Evolutionary conservation across 2,329 filamentous ascomycete genomes (phyloP), one percentile per base, ranked within the genome.

Genomic region (Rutstroemia sp.): DNA sequence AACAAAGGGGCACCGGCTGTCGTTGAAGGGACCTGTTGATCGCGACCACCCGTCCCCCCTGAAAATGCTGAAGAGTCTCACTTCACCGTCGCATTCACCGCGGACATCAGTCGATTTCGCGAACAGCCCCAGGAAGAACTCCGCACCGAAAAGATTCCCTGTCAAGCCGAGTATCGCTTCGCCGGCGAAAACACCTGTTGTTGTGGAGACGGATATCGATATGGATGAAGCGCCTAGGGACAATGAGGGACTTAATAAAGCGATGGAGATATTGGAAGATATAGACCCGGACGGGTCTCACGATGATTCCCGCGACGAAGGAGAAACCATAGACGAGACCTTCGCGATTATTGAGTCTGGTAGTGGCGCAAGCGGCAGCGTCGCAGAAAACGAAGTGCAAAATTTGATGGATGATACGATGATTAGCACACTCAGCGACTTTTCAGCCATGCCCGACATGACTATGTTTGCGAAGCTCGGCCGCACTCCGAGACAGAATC

Each of bases 401-500:
- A 53, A 41, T 19, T 67, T 66, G 37, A 72, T 75, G 39, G 66
- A 69, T 37, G 70, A 72, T 50, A 70, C 68, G 25, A 70, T 69
- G 60, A 59, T 65, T 47, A 69, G 67, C 61, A 67, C 69, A 23
- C 70, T 95, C 69, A 96, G 90, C 75, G 84, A 81, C 12, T 96
- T 96, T 72, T 96, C 92, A 1, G 90, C 90, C 8, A 83, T 96
- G 54, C 90, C 90, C 5, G 90, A 92, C 65, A 83, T 94, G 82
- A 94, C 90, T 19, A 85, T 86, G 66, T 90, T 95, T 66, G 86
- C 89, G 8, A 85, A 84, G 61, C 74, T 94, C 54, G 83, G 85
- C 55, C 82, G 86, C 60, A 87, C 79, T 38, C 66, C 68, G 37
- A 64, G 66, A 59, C 59, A 63, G 45, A 59, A 50, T 48, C 62